Percentiles rank a stretch among this genome's conserved stretches.
These are phyloP conservation scores for Candida tunisiensis DNA, from an alignment of 1,139 yeast genomes.

Conservation along the genomic window DNA sequence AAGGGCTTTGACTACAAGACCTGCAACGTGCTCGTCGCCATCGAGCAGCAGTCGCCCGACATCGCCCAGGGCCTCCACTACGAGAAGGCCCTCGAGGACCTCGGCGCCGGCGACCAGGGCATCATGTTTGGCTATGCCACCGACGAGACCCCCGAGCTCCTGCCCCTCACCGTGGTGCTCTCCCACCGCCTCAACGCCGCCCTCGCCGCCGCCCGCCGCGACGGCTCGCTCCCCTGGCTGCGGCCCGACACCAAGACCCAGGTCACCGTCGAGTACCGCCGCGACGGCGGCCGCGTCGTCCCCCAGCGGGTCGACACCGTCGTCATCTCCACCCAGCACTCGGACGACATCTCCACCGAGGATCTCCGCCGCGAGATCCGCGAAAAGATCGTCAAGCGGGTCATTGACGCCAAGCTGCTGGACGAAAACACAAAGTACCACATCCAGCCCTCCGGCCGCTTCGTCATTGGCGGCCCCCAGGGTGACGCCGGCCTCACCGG, in stretches of 20 bases:
- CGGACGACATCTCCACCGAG: conserved; percentile 87
- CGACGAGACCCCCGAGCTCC: conserved; percentile 94
- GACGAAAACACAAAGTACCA: conserved; percentile 94
- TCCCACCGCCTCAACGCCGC: conserved; percentile 96
- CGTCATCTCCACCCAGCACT: conserved; percentile 95
- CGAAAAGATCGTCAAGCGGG: conserved; percentile 75
- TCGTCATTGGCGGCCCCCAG: conserved; percentile 99
- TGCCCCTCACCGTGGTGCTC: conserved; percentile 87
- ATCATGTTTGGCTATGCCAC: conserved; percentile 99
- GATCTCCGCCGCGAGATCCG: conserved; percentile 68
- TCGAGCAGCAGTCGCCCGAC: conserved; percentile 98
- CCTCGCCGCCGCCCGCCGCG: conserved; percentile 93
- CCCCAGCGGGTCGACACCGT: conserved; percentile 96
- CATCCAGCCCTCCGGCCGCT: conserved; percentile 99
- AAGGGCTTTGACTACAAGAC: conserved; percentile 99
- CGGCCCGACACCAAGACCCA: conserved; percentile 99
- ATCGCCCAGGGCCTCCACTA: conserved; percentile 98
- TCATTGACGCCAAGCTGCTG: conserved; percentile 76
- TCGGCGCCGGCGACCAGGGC: conserved; percentile 99
- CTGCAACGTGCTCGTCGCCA: conserved; percentile 96
- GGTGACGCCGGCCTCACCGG: conserved; percentile 99
- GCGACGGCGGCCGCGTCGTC: conserved; percentile 87
- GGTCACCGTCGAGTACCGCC: conserved; percentile 91
- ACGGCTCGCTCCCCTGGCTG: conserved; percentile 86
- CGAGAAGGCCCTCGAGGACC: conserved; percentile 90